Evolutionary conservation across 2,329 filamentous ascomycete genomes (phyloP), one percentile per base, ranked within the genome.

Genomic region (Colletotrichum sp.): DNA sequence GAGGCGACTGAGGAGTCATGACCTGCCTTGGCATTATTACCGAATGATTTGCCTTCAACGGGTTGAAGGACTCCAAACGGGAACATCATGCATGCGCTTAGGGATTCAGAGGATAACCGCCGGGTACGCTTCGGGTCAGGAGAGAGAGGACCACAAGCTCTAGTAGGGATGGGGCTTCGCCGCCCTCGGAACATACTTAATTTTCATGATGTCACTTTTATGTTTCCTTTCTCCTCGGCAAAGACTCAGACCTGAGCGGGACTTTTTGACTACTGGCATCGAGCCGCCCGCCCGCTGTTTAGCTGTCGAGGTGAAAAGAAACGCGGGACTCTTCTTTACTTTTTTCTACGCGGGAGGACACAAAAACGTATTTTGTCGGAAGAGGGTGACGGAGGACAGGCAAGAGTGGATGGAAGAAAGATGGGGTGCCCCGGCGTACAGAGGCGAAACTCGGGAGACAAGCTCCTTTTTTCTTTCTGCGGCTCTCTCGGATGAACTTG

Each of bases 111-210:
- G 32, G 57, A 63, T 68, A 44, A 63, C 69, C 30, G 39, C 57
- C 36, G 30, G 69, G 63, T 67, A 72, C 55, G 69, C 68, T 65
- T 62, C 60, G 70, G 70, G 63, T 64, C 44, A 76, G 73, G 73
- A 60, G 68, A 75, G 60, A 39, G 34, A 66, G 60, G 64, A 72
- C 63, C 59, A 59, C 26, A 59, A 69, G 57, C 64, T 65, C 39
- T 49, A 49, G 70, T 52, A 65, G 59, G 65, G 59, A 74, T 69
- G 65, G 71, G 70, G 71, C 64, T n/a, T 73, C 59, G 71, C 65
- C 34, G 71, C 74, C 74, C 34, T 49, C 44, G 74, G 71, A 74
- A 76, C 74, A 76, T 76, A 76, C 71, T 76, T 76, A 76, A 76
- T 76, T 76, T 76, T 76, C 71, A 76, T 69, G 74, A 76, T 76